Evolutionary conservation across 768 basidiomycete species (phyloP), one percentile per base, ranked within the genome.

Genomic region (Hypholoma sublateritium): DNA sequence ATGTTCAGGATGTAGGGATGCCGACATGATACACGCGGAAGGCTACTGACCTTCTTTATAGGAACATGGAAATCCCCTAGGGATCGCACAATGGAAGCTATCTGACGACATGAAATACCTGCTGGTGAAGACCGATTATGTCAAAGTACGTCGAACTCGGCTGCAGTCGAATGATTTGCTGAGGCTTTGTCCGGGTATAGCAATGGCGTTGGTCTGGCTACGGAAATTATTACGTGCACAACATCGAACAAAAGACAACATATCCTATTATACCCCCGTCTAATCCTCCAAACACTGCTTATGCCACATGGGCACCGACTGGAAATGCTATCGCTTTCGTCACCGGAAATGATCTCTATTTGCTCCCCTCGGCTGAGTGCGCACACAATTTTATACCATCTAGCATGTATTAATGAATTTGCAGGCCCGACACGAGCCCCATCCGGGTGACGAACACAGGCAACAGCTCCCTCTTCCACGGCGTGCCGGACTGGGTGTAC

Each of bases 401-500:
- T 9, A 4, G 32, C 41, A 9, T 13, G 35, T 51, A 42, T 48
- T 49, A 55, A 12, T 58, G 7, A 54, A 45, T 47, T 44, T 55
- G 16, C 45, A 79, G 75, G 19, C 63, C 72, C 7, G 69, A 73
- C 2, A 67, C 77, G 1, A 62, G 74, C 13, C 75, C 87, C 9
- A 87, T 95, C 49, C 87, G 88, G 9, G 79, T 98, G 9, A 99
- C 96, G 1, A 74, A 77, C 1, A 83, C 87, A 13, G 97, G 97
- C 0, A 91, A 88, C 50, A 80, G 84, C 0, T 88, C 89, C 0
- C 78, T 95, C 14, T 97, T 98, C 78, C 86, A 98, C 65, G 97
- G 97, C 6, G 90, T 97, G 1, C 92, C 94, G 0, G 94, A 97
- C 69, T 98, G 97, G 96, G 96, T 98, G 4, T 95, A 95, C 70